phyloP scores from a whole-genome alignment of 2,329 filamentous ascomycete species.

The Alternaria sp. region DNA sequence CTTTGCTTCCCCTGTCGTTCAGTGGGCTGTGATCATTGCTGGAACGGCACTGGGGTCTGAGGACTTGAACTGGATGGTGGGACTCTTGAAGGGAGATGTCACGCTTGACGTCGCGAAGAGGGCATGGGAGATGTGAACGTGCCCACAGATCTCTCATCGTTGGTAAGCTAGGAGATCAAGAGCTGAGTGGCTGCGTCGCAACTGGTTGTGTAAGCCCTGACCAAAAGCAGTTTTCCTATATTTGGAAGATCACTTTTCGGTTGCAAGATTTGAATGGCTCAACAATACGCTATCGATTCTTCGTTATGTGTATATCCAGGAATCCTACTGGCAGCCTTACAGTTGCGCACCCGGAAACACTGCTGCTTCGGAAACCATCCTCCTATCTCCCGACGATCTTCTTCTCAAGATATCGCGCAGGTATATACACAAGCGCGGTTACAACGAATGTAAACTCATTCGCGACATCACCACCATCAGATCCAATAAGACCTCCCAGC shows the following conservation, averaged over 20 bases:
- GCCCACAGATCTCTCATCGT: not conserved
- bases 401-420: constrained; percentile 39
- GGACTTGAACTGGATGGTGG: not conserved
- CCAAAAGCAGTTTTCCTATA: not conserved
- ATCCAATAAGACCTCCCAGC: constrained; percentile 38
- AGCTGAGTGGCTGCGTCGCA: not conserved
- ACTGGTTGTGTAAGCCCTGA: not conserved
- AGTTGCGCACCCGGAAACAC: not conserved
- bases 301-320: too few relatives aligned
- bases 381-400: constrained; percentile 32
- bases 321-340: not conserved
- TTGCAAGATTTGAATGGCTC: not conserved
- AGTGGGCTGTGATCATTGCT: constrained; percentile 34
- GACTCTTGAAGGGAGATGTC: not conserved
- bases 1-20: constrained; percentile 26
- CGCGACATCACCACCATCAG: constrained; percentile 39
- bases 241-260: not conserved
- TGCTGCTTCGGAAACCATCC: not conserved
- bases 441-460: constrained; percentile 40
- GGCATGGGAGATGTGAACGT: constrained; percentile 1
- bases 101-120: not conserved
- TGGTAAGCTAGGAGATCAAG: not conserved
- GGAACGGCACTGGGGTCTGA: constrained; percentile 23
- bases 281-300: not conserved
- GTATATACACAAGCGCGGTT: constrained; percentile 41